phyloP scores from a whole-genome alignment of 768 basidiomycete genomes.

The Boletus rubescentipes region DNA sequence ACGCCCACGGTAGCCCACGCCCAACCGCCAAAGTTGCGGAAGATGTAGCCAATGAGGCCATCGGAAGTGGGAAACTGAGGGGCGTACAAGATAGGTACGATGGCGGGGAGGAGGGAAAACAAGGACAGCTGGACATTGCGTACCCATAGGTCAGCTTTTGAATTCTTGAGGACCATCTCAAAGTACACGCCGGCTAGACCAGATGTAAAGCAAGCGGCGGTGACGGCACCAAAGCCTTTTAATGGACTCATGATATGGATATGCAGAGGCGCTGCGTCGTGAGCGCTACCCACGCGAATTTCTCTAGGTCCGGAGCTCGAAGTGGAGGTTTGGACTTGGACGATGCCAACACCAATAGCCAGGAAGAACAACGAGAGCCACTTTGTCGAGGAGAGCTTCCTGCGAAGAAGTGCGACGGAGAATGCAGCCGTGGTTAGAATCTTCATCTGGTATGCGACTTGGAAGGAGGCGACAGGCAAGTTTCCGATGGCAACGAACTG shows the following conservation, averaged over 20 bases:
- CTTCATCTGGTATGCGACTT: slow-evolving; percentile 98
- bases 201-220: slow-evolving; percentile 84
- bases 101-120: slow-evolving; percentile 88
- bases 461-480: slow-evolving; percentile 95
- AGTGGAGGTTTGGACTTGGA: slow-evolving; percentile 80
- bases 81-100: slow-evolving; percentile 72
- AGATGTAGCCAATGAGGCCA: slow-evolving; percentile 57
- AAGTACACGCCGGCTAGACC: slow-evolving; percentile 93
- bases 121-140: slow-evolving; percentile 87
- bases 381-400: slow-evolving; percentile 66
- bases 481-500: slow-evolving; percentile 97
- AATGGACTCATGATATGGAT: slow-evolving; percentile 79
- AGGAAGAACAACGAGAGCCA: slow-evolving; percentile 89
- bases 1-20: slow-evolving; percentile 91
- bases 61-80: slow-evolving; percentile 41
- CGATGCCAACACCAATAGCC: slow-evolving; percentile 90
- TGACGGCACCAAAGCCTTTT: slow-evolving; percentile 81
- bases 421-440: slow-evolving; percentile 96
- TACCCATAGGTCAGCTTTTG: slow-evolving; percentile 83
- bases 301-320: slow-evolving; percentile 32
- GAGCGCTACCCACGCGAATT: slow-evolving; percentile 62
- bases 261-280: slow-evolving; percentile 56
- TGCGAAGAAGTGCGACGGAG: slow-evolving; percentile 81
- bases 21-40: slow-evolving; percentile 90
- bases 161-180: slow-evolving; percentile 88